Base-by-base conservation (phyloP, 2,329 filamentous ascomycete species). In the Scolecobasidium constrictum region DNA sequence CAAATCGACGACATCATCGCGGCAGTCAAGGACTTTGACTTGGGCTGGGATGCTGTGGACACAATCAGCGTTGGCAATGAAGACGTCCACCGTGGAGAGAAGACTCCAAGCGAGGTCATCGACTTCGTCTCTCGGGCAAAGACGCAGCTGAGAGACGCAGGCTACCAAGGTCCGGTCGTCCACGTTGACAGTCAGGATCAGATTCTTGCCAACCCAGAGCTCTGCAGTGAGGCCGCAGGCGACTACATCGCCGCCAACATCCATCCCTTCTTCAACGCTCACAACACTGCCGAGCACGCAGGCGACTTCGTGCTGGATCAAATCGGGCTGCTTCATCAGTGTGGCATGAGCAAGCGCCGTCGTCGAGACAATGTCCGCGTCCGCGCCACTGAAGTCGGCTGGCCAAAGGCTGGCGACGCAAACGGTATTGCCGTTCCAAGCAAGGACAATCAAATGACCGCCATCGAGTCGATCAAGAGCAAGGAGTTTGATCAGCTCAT, bases 51-150 rank as follows among this genome's bases (percentile, higher is more conserved):
- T 38, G 57, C 67, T 12, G 72, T 93, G 48, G 71, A 83, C 55
- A 82, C 83, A 2, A 71, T 94, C 54, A 75, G 76, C 44, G 72
- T 94, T 34, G 86, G 86, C 48, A 94, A 94, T 56, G 86, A 94
- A 60, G 68, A 82, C 23, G 77, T 94, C 57, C 82, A 85, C 60
- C 72, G 69, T 40, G 75, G 77, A 33, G 71, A 68, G 28, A 70
- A 68, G 4, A 67, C 74, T 20, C 56, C 56, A 1, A 51, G 52
- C 2, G 61, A 71, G 40, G 75, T 90, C 6, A 64, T 79, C 11
- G 59, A 57, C 12, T 78, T 77, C 3, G 65, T 92, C 31, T 60
- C 62, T 2, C 59, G 65, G 35, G 80, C 78, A 13, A 76, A 81
- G 16, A 50, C 52, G 12, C 66, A 68, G 2, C 72, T 93, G 28